phyloP scores from a whole-genome alignment of 2,329 filamentous ascomycete species.

The Cladobotryum mycophilum region DNA sequence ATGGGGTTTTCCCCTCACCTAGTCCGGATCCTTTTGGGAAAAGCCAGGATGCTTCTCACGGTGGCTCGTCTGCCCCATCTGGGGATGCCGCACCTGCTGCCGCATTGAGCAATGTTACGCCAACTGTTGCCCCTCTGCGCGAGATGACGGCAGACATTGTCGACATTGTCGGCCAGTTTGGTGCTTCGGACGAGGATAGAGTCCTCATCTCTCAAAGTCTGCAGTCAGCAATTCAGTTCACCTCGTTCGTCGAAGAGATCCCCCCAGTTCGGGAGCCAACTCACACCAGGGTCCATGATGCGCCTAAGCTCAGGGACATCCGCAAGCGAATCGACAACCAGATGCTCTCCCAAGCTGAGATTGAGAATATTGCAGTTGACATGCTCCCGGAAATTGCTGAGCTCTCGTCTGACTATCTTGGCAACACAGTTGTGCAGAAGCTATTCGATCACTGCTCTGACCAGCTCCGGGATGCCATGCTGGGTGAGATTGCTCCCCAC shows the following conservation, averaged over 20 bases:
- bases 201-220: slow-evolving; percentile 66
- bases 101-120: slow-evolving; percentile 36
- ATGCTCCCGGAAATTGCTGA: slow-evolving; percentile 98
- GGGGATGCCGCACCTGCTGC: slow-evolving; percentile 31
- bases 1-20: slow-evolving; percentile 81
- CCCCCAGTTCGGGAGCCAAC: slow-evolving; percentile 83
- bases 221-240: slow-evolving; percentile 69
- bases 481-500: slow-evolving; percentile 79
- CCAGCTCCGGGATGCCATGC: slow-evolving; percentile 82
- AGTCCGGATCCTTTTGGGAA: slow-evolving; percentile 79
- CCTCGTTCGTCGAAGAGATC: slow-evolving; percentile 72
- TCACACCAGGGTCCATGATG: slow-evolving; percentile 84
- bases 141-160: slow-evolving; percentile 80
- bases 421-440: slow-evolving; percentile 99
- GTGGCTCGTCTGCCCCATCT: slow-evolving; percentile 22
- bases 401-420: slow-evolving; percentile 89
- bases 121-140: slow-evolving; percentile 64
- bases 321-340: slow-evolving; percentile 97
- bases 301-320: slow-evolving; percentile 89
- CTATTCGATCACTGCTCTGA: slow-evolving; percentile 96
- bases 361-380: slow-evolving; percentile 83
- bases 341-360: slow-evolving; percentile 75
- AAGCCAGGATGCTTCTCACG: slow-evolving; percentile 40
- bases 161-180: slow-evolving; percentile 82
- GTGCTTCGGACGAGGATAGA: slow-evolving; percentile 73